Conservation (phyloP, 140 eudicot genomes). For the Flaveria floridana region DNA sequence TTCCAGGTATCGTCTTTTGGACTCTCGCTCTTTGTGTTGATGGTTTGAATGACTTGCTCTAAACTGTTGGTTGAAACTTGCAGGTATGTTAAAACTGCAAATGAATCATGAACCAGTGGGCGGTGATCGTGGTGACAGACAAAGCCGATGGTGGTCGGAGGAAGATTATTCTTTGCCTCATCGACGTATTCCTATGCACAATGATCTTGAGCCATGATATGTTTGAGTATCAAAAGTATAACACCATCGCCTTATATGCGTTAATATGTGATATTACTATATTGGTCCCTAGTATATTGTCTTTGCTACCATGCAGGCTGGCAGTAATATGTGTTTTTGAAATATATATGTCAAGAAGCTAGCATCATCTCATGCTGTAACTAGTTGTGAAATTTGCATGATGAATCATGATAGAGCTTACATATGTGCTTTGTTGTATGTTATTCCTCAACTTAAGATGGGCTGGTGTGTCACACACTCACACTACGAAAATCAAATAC, state of each 20-base stretch:
- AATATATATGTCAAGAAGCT: background rate
- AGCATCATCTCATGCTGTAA: background rate
- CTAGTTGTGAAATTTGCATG: no score
- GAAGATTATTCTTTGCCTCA: conserved; percentile 52
- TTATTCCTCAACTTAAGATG: no score
- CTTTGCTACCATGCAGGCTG: no score
- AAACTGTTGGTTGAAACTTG: conserved; percentile 3
- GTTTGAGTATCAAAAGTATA: background rate
- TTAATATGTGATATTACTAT: background rate
- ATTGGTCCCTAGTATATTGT: no score
- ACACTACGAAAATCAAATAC: no score
- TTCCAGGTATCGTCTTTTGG: conserved; percentile 24
- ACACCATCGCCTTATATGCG: background rate
- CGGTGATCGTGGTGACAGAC: conserved; percentile 6
- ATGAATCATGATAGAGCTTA: no score
- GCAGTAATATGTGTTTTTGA: background rate
- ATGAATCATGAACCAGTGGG: conserved; percentile 14
- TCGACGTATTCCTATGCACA: conserved; percentile 45
- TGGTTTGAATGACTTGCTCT: background rate
- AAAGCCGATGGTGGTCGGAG: conserved; percentile 40
- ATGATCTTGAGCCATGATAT: conserved; percentile 42
- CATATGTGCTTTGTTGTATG: no score
- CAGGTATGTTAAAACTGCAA: conserved; percentile 31
- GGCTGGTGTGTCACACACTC: no score
- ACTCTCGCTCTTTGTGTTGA: background rate